These are phyloP conservation scores for Cutaneotrichosporon daszewskae DNA, from an alignment of 1,284 basidiomycete species.

Conservation along the genomic window DNA sequence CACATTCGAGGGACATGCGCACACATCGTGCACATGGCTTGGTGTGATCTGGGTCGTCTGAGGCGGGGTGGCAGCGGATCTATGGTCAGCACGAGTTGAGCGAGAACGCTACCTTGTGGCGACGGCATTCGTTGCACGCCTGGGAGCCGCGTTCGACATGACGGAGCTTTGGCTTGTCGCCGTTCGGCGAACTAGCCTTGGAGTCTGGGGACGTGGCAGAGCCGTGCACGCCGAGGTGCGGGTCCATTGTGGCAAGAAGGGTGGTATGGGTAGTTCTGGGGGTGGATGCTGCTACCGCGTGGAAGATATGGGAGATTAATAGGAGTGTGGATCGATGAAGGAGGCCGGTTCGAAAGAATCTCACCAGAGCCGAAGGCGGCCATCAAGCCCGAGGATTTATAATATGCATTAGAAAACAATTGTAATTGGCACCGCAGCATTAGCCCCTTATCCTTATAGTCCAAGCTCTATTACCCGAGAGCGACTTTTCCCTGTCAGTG, in stretches of 20 bases:
- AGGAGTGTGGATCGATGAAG: no score
- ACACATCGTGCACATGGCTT: conserved; percentile 28
- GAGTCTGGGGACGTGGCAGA: conserved; percentile 12
- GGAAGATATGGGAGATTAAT: no score
- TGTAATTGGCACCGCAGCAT: no score
- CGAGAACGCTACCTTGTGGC: conserved; percentile 24
- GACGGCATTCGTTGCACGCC: conserved; percentile 32
- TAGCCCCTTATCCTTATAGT: no score
- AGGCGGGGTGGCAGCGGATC: conserved; percentile 33
- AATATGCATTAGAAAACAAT: no score
- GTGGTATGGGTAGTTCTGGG: no score
- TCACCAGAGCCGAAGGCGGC: no score
- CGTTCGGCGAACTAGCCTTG: conserved; percentile 10
- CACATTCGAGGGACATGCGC: conserved; percentile 27
- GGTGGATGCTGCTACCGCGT: no score
- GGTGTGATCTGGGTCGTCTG: conserved; percentile 28
- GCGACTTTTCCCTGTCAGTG: no score
- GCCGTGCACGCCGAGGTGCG: conserved; percentile 4
- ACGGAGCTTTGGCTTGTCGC: conserved; percentile 21
- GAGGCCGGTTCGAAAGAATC: no score
- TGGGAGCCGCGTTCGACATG: conserved; percentile 29
- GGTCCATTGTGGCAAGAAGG: conserved; percentile 7
- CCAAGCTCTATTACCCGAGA: no score
- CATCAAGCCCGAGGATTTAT: no score
- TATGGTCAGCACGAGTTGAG: conserved; percentile 4